Evolutionary conservation across 768 basidiomycete species (phyloP), one percentile per base, ranked within the genome.

Genomic region (Mrakia hoshinonis): DNA sequence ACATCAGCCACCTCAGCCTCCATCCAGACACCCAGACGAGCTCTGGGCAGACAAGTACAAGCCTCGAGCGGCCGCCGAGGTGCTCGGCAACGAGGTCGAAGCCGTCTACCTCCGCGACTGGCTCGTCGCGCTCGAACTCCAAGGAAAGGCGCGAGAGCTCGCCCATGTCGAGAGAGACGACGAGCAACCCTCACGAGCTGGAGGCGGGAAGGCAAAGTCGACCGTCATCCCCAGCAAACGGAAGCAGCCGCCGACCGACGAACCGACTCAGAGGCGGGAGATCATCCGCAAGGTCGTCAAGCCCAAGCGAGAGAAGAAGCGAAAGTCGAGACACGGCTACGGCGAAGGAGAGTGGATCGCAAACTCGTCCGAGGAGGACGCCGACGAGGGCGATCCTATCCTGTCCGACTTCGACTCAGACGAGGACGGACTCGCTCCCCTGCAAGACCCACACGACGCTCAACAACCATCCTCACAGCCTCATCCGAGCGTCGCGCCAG

Each of bases 281-380:
- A 71, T 80, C n/a, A 67, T 76, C 11, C 72, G 79, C 0, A 78
- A 77, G 72, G 75, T 80, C 43, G 68, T 69, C 48, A 74, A 75
- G 61, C 63, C 49, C 13, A 75, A 65, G 62, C 69, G 47, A 69
- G 74, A 54, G 36, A 51, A 39, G 26, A 74, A 20, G 29, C 69
- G 7, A 74, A 67, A 31, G 20, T 31, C 29, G 1, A 66, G 48
- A 26, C 24, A 43, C 3, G 64, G 64, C 3, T 47, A 47, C 34
- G 64, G 64, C n/a, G 71, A 73, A 60, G 71, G 79, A 31, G 77
- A 76, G n/a, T 80, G 79, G 78, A 79, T 80, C 29, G 79, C 79
- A 1, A n/a, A 58, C 54, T 51, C 62, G 4, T 66, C 62, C 31
- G 60, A 73, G 48, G 72, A 68, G 12, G 66, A 63, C 36, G 36